phyloP scores from a whole-genome alignment of 805 yeast species.

The Candida suzukii region DNA sequence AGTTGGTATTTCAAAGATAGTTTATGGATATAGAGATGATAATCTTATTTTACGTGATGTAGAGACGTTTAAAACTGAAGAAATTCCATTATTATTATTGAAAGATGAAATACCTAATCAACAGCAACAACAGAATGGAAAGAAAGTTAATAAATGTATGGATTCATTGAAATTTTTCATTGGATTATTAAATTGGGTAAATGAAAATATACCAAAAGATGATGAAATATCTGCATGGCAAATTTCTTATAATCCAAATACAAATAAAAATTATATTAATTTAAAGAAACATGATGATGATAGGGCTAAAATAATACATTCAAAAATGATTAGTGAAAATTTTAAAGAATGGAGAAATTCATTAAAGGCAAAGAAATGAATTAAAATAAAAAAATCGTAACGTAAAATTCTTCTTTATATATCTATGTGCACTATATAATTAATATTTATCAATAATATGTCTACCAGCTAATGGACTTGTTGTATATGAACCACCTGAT shows the following conservation, averaged over 20 bases:
- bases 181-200: conserved; percentile 75
- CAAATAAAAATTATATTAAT: conserved; percentile 41
- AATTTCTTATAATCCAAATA: conserved; percentile 45
- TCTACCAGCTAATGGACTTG: neutral
- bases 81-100: conserved; percentile 66
- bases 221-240: conserved; percentile 44
- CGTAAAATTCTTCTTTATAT: neutral
- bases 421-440: neutral
- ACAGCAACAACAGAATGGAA: conserved; percentile 17
- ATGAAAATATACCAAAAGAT: conserved; percentile 42
- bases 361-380: conserved; percentile 2
- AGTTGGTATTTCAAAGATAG: conserved; percentile 72
- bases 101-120: conserved; percentile 31
- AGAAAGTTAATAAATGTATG: conserved; percentile 55
- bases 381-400: neutral
- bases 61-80: conserved; percentile 72
- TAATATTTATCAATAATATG: neutral
- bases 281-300: conserved; percentile 38
- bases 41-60: conserved; percentile 53
- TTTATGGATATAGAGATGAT: conserved; percentile 85
- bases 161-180: conserved; percentile 84
- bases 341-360: conserved; percentile 50
- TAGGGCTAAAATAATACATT: conserved; percentile 17
- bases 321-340: conserved; percentile 40
- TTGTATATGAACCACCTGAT: neutral